phyloP scores from a whole-genome alignment of 257 asterid genomes.

The Parsonsia alboflavescens region DNA sequence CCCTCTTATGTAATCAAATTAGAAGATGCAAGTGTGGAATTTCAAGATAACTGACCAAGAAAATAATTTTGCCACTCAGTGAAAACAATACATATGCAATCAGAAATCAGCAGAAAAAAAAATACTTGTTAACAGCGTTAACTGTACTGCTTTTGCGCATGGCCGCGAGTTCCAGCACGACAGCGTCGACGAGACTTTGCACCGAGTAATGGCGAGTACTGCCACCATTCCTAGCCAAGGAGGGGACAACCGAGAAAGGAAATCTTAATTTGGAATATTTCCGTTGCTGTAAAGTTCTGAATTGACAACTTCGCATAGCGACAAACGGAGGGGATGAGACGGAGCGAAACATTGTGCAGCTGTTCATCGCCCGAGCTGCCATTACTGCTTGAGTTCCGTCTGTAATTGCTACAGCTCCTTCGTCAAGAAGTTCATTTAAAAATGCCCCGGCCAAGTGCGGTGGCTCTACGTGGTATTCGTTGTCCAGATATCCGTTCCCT shows the following conservation, averaged over 20 bases:
- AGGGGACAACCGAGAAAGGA: constrained; percentile 29
- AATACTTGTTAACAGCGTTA: constrained; percentile 71
- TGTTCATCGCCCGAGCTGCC: constrained; percentile 78
- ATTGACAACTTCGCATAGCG: constrained; percentile 33
- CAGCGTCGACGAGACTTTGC: constrained; percentile 50
- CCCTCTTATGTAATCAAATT: neutral
- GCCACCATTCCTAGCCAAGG: constrained; percentile 21
- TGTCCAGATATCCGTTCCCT: neutral
- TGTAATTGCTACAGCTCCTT: neutral
- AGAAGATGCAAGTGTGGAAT: neutral
- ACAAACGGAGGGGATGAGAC: constrained; percentile 52
- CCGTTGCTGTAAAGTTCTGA: constrained; percentile 7
- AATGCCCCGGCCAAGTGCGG: neutral
- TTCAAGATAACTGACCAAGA: neutral
- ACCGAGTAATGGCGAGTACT: constrained; percentile 50
- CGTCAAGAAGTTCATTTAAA: neutral
- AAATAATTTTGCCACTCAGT: neutral
- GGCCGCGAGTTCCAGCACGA: constrained; percentile 50
- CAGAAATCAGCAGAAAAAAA: neutral
- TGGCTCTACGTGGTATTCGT: neutral
- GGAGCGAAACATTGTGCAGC: constrained; percentile 55
- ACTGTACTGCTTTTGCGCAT: constrained; percentile 42
- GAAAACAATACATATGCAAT: neutral
- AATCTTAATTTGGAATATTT: constrained; percentile 19
- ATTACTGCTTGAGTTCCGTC: constrained; percentile 19